Conservation (phyloP, 805 yeast genomes). For the Scheffersomyces ergatensis region DNA sequence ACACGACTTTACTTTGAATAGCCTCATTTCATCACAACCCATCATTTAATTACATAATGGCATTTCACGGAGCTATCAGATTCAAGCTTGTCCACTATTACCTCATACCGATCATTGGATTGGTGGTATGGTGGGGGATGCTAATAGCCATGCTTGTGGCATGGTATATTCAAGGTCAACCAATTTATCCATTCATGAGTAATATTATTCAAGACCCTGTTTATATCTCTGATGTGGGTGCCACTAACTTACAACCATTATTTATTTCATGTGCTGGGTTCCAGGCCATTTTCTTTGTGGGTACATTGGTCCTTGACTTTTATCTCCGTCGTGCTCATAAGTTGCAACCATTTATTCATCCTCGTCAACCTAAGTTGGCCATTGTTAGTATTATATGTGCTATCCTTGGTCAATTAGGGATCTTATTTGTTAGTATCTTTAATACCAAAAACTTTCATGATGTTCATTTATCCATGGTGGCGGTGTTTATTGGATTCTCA, state of each 20-base stretch:
- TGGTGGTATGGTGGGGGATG: slow-evolving; percentile 89
- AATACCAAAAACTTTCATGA: slow-evolving; percentile 55
- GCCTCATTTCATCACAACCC: no score
- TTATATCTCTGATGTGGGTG: slow-evolving; percentile 84
- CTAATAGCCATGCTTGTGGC: slow-evolving; percentile 70
- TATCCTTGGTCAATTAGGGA: slow-evolving; percentile 64
- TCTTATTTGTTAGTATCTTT: slow-evolving; percentile 71
- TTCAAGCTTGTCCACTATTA: slow-evolving; percentile 49
- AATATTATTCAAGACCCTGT: slow-evolving; percentile 47
- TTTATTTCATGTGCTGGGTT: slow-evolving; percentile 76
- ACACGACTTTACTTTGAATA: no score
- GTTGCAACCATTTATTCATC: slow-evolving; percentile 50
- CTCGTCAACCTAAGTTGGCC: slow-evolving; percentile 41
- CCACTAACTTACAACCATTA: slow-evolving; percentile 79
- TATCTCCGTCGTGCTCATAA: slow-evolving; percentile 56
- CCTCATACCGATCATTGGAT: slow-evolving; percentile 63
- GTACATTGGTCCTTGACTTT: slow-evolving; percentile 62
- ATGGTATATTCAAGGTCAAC: slow-evolving; percentile 83
- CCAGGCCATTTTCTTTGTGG: slow-evolving; percentile 72
- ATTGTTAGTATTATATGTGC: slow-evolving; percentile 45
- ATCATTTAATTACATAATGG: no score
- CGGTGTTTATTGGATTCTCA: slow-evolving; percentile 65
- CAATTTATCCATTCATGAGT: slow-evolving; percentile 57
- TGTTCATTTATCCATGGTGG: slow-evolving; percentile 71
- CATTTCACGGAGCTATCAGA: no score